phyloP scores from a whole-genome alignment of 371 early-diverging fungal species.

The Mucor plumbeus region DNA sequence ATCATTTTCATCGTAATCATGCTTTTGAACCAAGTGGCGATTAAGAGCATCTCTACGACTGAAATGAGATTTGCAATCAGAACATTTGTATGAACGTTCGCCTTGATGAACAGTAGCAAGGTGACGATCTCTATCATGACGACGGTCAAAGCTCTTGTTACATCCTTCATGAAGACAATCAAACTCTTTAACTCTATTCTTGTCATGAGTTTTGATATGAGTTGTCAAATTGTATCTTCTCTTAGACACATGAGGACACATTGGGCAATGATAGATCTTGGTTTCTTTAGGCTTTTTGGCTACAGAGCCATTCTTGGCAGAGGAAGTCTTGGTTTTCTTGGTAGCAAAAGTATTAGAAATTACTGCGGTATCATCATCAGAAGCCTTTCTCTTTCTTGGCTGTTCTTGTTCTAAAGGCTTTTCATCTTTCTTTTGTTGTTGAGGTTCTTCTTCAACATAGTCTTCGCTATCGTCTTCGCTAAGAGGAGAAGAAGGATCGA shows the following conservation, averaged over 20 bases:
- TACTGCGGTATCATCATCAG: not conserved
- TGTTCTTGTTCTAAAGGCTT: not conserved
- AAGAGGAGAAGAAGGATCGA: conserved; percentile 16
- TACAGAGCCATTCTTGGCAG: conserved; percentile 2
- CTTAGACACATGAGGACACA: conserved; percentile 62
- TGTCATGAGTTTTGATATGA: conserved; percentile 75
- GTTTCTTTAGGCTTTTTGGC: not conserved
- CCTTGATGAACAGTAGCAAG: conserved; percentile 62
- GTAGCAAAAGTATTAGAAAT: not conserved
- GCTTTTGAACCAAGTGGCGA: conserved; percentile 33
- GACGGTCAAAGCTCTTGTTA: conserved; percentile 61
- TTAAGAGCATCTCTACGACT: conserved; percentile 70
- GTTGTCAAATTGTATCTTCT: conserved; percentile 75
- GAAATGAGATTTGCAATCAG: conserved; percentile 57
- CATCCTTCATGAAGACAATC: conserved; percentile 52
- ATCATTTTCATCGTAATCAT: conserved; percentile 11
- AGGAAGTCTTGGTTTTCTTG: conserved; percentile 1
- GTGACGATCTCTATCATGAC: conserved; percentile 78
- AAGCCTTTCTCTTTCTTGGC: conserved; percentile 10
- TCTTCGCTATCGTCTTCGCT: conserved; percentile 11
- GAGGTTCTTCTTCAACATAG: not conserved
- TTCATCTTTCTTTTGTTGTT: conserved; percentile 2
- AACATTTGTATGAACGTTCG: conserved; percentile 58
- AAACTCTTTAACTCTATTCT: conserved; percentile 62
- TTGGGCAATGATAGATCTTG: conserved; percentile 36